Base-by-base conservation (phyloP, 768 basidiomycete species). In the Agaricus sinodeliciosus region DNA sequence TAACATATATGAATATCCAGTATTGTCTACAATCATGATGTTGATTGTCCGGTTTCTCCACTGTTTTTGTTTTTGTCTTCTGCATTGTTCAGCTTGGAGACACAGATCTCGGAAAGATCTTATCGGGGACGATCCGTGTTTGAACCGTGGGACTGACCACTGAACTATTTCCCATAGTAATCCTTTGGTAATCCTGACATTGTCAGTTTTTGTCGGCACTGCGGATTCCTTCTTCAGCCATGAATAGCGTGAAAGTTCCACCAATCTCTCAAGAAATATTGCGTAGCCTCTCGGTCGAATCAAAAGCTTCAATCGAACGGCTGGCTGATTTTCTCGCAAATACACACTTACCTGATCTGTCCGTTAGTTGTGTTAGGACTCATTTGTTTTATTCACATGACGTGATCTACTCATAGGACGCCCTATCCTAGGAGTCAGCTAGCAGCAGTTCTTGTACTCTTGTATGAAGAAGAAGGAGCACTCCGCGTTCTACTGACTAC, bases 401-500 rank as follows among this genome's bases (percentile, higher is more conserved):
- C 54, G 40, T 52, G 37, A 61, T 35, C 51, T 55, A 43, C 15
- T 44, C 58, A 73, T 31, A 31, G 71, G 45, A 67, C 69, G 15
- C 51, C 56, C 11, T 62, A 70, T 48, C 69, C 68, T 9, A 60
- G 51, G 13, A 66, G 63, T 45, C 83, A 75, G 61, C 77, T 82
- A 11, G 90, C 83, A 4, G 88, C 88, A 7, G 90, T 94, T 0
- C 74, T 94, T 2, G 81, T 94, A 1, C 72, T 92, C 9, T 68
- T 95, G 1, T 94, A 82, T 57, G 87, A 94, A 64, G 69, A 77
- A n/a, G 74, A 70, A 3, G 85, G 80, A 15, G 66, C 76, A 41
- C 68, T 94, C 5, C 79, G 84, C 11, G 90, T 94, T 4, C 71
- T 94, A 18, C 70, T 95, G 49, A 95, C 93, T 1, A 95, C 93